Conservation (phyloP, 108 stramenopile species). For the Fragilaria crotonensis region DNA sequence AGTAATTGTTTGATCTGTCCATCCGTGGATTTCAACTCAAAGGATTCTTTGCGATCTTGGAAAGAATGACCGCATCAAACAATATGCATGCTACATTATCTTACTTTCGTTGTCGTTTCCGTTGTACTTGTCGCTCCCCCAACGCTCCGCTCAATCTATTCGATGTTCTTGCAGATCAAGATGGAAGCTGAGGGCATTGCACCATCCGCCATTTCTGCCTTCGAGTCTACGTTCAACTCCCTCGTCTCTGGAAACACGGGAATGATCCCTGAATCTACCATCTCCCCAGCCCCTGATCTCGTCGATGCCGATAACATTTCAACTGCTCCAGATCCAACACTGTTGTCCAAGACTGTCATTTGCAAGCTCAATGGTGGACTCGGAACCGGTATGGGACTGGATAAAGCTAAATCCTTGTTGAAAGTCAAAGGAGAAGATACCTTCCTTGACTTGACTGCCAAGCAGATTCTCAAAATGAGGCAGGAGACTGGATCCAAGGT, state of each 20-base stretch:
- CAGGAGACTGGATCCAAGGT: conserved; percentile 86
- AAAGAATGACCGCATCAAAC: too few relatives aligned
- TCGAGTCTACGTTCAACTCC: conserved; percentile 84
- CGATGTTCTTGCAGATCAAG: conserved; percentile 54
- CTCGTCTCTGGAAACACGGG: conserved; percentile 92
- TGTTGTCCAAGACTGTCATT: conserved; percentile 90
- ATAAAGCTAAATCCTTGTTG: conserved; percentile 97
- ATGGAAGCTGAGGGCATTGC: conserved; percentile 88
- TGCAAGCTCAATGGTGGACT: conserved; percentile 99
- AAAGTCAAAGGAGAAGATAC: conserved; percentile 97
- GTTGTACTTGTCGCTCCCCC: too few relatives aligned
- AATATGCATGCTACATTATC: too few relatives aligned
- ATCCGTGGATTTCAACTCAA: too few relatives aligned
- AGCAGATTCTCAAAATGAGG: conserved; percentile 95
- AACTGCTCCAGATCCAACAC: conserved; percentile 50
- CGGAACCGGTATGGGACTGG: conserved; percentile 99
- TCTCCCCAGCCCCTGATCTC: conserved; percentile 88
- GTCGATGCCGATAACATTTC: conserved; percentile 39
- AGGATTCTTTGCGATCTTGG: too few relatives aligned
- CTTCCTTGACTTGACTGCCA: conserved; percentile 98
- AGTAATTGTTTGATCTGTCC: too few relatives aligned
- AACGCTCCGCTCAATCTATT: too few relatives aligned
- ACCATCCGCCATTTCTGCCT: conserved; percentile 84
- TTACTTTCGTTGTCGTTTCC: too few relatives aligned
- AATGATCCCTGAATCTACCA: conserved; percentile 90